A percentile compares a stretch with the other conserved stretches of the same genome.
Conservation (phyloP, 768 basidiomycete genomes). For the Hypholoma sublateritium region DNA sequence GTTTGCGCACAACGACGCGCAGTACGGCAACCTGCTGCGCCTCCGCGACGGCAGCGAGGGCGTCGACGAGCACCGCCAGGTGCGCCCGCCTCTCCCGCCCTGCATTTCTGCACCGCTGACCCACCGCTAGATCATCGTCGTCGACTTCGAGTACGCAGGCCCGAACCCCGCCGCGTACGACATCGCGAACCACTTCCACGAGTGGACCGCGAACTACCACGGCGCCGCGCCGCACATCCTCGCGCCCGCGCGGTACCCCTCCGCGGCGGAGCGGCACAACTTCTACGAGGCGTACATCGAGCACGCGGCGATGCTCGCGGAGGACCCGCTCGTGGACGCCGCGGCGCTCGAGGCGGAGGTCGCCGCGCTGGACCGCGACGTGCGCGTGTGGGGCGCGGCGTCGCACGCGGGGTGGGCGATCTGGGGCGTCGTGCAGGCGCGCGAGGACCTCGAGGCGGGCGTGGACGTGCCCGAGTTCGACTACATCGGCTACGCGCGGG, state of each 20-base stretch:
- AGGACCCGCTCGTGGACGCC: conserved; percentile 28
- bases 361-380: conserved; percentile 70
- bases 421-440: conserved; percentile 93
- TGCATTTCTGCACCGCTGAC: conserved; percentile 1
- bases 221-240: conserved; percentile 66
- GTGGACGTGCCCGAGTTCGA: conserved; percentile 79
- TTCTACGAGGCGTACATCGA: conserved; percentile 86
- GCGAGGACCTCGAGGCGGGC: conserved; percentile 63
- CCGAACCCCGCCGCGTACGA: conserved; percentile 94
- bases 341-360: conserved; percentile 45
- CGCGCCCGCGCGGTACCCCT: conserved; percentile 68
- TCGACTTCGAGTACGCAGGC: conserved; percentile 96
- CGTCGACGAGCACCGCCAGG: conserved; percentile 76
- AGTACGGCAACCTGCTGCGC: conserved; percentile 89
- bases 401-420: conserved; percentile 92
- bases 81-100: conserved; percentile 29
- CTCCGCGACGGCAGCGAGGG: conserved; percentile 57
- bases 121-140: conserved; percentile 74
- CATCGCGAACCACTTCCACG: conserved; percentile 95
- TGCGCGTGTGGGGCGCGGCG: conserved; percentile 85
- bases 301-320: conserved; percentile 39
- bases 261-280: conserved; percentile 65
- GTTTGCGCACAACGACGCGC: conserved; percentile 92
- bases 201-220: conserved; percentile 95
- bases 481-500: conserved; percentile 79